Base-by-base conservation (phyloP, 2,329 filamentous ascomycete genomes). In the Aspergillus proliferans region DNA sequence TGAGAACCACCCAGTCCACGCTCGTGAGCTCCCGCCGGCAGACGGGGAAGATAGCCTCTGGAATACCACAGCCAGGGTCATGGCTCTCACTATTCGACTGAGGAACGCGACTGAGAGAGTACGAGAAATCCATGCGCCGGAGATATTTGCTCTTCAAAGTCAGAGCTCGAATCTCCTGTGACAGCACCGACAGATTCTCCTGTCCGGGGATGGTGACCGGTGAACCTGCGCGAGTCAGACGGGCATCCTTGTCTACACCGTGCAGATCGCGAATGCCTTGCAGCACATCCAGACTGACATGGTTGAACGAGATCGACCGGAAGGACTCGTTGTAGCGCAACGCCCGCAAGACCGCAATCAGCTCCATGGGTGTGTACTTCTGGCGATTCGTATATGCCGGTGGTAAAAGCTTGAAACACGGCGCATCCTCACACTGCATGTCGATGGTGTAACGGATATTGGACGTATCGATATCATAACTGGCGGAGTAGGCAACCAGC, bases 281-380 rank as follows among this genome's bases (percentile, higher is more conserved):
- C n/a, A 88, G 66, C 26, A 72, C 69, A 60, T 87, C 83, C n/a
- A 88, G 68, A 53, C 76, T 77, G 43, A 87, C 76, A 36, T 79
- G 78, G 24, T 77, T 77, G 59, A 88, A 87, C 0, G 84, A 87
- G 19, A 88, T 82, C 1, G 82, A 81, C 24, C 73, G 73, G 63
- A 87, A 88, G 1, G 75, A 78, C 58, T 87, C 83, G 59, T 88
- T 87, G 65, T 86, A 88, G 38, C 85, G 79, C 47, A 88, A 65
- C 8, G 85, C 76, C 52, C 84, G 76, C 73, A 86, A 78, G n/a
- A 88, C 77, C 4, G 85, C 83, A 26, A 88, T 74, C n/a, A 87
- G 68, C 60, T 87, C 85, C 21, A 83, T 63, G 4, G 75, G 71
- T 2, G 73, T 76, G 59, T 88, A 88, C 34, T 77, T 76, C 10